Evolutionary conservation across 768 basidiomycete genomes (phyloP), one percentile per base, ranked within the genome.

Genomic region (Tephrocybe rancida): DNA sequence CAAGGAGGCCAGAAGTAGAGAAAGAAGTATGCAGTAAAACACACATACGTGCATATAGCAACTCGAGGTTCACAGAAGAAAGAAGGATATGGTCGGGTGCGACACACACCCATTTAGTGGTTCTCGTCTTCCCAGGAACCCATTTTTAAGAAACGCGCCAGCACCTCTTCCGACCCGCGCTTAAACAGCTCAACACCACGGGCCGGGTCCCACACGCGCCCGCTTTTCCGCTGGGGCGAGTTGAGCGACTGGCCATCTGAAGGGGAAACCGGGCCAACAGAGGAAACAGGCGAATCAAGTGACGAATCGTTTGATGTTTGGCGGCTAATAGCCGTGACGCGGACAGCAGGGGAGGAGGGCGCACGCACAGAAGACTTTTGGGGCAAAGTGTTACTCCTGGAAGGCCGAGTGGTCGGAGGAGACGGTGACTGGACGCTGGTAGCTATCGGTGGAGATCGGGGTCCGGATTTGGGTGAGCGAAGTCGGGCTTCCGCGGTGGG

Each of bases 111-210:
- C 26, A 25, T 5, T 50, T 46, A 58, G 37, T 41, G 58, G 30
- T 55, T 66, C 44, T 84, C 83, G 24, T 84, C 80, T 54, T 87
- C 87, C 79, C 82, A 87, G 44, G 86, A 82, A 19, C 87, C 84
- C 81, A 88, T 86, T 64, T 83, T 87, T 73, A 94, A 73, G 70
- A 95, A 94, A 44, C 89, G 77, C 9, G 88, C 83, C 25, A 95
- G 76, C 22, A 94, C 91, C 61, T 95, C 89, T 67, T 95, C 92
- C 2, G 92, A 93, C 13, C 88, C 88, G 47, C 83, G 83, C 68
- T 93, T 95, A 72, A 95, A 93, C 35, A 89, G 62, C 54, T 95
- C 93, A 2, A 95, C 85, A 39, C 87, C 88, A 19, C 92, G 85
- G 9, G 86, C 85, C 16, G 93, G 93, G 65, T 95, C 92, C 85